Evolutionary conservation across 805 yeast genomes (phyloP).

Genomic region (Alloascoidea hylecoeti): DNA sequence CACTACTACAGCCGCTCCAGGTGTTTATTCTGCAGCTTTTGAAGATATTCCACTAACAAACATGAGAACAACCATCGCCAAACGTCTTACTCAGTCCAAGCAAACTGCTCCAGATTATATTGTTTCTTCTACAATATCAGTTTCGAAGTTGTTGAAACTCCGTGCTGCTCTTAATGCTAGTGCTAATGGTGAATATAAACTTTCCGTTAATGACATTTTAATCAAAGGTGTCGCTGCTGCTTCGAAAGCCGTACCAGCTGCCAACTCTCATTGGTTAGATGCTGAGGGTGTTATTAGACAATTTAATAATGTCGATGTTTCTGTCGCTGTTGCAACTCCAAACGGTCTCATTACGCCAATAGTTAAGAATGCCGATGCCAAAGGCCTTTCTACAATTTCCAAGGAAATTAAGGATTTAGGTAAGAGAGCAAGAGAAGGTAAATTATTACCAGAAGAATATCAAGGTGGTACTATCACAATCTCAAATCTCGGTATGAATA

Average conservation of each 20-base stretch:
- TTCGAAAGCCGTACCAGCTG: constrained; percentile 80
- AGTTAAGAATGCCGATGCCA: constrained; percentile 73
- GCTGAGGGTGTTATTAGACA: constrained; percentile 83
- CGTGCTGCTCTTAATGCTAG: constrained; percentile 80
- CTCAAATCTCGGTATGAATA: constrained; percentile 98
- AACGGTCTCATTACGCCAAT: constrained; percentile 96
- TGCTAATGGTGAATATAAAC: constrained; percentile 75
- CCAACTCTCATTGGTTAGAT: constrained; percentile 88
- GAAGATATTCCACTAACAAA: constrained; percentile 76
- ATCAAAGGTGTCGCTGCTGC: constrained; percentile 93
- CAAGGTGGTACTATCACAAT: constrained; percentile 99
- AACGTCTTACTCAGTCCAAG: constrained; percentile 77
- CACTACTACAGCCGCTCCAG: constrained; percentile 24
- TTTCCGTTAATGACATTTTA: constrained; percentile 88
- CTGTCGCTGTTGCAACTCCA: constrained; percentile 98
- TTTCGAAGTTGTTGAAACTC: constrained; percentile 79
- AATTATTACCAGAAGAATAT: constrained; percentile 91
- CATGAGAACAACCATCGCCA: constrained; percentile 91
- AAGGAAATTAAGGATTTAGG: constrained; percentile 82
- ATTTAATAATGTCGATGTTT: constrained; percentile 83
- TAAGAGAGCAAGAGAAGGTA: constrained; percentile 89
- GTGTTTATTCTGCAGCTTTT: constrained; percentile 38
- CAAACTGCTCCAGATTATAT: constrained; percentile 84
- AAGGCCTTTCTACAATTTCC: constrained; percentile 79
- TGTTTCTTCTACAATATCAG: constrained; percentile 78